Evolutionary conservation across 441 rosid species (phyloP).

Genomic region (Gossypium schwendimanii): DNA sequence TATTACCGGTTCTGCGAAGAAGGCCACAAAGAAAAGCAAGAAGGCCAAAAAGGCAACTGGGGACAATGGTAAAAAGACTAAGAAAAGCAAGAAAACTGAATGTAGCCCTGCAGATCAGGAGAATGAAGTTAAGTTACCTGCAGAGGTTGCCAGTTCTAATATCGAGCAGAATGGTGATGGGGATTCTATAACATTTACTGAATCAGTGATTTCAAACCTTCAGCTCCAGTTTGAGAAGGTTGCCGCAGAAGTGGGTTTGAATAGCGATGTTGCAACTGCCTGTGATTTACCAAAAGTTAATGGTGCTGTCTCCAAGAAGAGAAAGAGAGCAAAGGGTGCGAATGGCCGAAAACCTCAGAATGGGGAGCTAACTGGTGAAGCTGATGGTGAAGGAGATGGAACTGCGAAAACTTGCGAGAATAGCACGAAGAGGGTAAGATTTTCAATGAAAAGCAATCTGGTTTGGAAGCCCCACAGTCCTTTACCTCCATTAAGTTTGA

Average conservation of each 20-base stretch:
- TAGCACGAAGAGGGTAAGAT: conserved; percentile 78
- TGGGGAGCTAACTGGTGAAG: conserved; percentile 21
- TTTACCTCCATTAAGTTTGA: conserved; percentile 76
- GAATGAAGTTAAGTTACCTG: conserved; percentile 3
- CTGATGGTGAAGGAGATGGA: conserved; percentile 30
- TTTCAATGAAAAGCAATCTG: conserved; percentile 68
- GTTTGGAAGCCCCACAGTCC: conserved; percentile 84
- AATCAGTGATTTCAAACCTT: conserved; percentile 68
- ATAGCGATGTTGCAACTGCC: conserved; percentile 33
- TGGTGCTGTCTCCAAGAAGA: conserved; percentile 48
- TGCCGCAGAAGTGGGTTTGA: conserved; percentile 58
- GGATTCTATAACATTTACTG: conserved; percentile 26
- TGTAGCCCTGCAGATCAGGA: conserved; percentile 11
- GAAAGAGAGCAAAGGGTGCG: conserved; percentile 62
- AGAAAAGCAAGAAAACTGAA: conserved; percentile 27
- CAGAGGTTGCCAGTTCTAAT: conserved; percentile 15
- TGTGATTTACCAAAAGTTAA: conserved; percentile 34
- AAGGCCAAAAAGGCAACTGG: conserved; percentile 30
- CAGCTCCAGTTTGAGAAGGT: conserved; percentile 84
- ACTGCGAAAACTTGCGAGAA: conserved; percentile 43
- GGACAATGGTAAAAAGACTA: conserved; percentile 26
- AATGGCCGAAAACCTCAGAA: conserved; percentile 20
- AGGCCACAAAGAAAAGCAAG: conserved; percentile 34
- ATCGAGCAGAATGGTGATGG: conserved; percentile 19
- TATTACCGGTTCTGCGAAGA: conserved; percentile 25